These are phyloP conservation scores for Monosporozyma servazzii DNA, from an alignment of 805 yeast genomes.

Conservation along the genomic window DNA sequence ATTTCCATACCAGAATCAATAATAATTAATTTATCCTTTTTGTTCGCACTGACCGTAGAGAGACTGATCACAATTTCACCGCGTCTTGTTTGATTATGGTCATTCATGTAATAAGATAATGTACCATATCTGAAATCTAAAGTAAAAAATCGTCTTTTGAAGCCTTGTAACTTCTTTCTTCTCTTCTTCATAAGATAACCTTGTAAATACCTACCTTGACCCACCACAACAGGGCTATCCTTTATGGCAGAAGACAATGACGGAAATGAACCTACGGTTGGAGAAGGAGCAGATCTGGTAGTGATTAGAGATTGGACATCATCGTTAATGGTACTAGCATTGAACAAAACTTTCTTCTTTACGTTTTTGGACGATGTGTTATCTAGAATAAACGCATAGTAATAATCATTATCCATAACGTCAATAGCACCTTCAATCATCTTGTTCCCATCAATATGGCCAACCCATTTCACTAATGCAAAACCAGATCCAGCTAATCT, in stretches of 20 bases:
- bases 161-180: constrained; percentile 79
- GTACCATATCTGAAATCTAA: constrained; percentile 77
- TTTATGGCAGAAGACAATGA: constrained; percentile 10
- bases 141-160: constrained; percentile 73
- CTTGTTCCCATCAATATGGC: constrained; percentile 51
- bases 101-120: constrained; percentile 68
- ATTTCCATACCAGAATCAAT: constrained; percentile 93
- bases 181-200: constrained; percentile 74
- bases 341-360: constrained; percentile 70
- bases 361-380: constrained; percentile 82
- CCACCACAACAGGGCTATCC: constrained; percentile 17
- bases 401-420: constrained; percentile 57
- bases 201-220: constrained; percentile 60
- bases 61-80: constrained; percentile 87
- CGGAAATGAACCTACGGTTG: constrained; percentile 8
- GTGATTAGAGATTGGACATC: constrained; percentile 12
- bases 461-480: constrained; percentile 43
- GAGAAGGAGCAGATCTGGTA: constrained; percentile 11
- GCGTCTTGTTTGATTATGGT: constrained; percentile 56
- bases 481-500: constrained; percentile 48
- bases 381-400: constrained; percentile 78
- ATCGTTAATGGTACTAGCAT: constrained; percentile 33
- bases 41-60: constrained; percentile 74
- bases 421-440: constrained; percentile 51
- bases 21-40: constrained; percentile 55